Evolutionary conservation across 2,329 filamentous ascomycete species (phyloP).

Genomic region (Sporothrix variecibatus): DNA sequence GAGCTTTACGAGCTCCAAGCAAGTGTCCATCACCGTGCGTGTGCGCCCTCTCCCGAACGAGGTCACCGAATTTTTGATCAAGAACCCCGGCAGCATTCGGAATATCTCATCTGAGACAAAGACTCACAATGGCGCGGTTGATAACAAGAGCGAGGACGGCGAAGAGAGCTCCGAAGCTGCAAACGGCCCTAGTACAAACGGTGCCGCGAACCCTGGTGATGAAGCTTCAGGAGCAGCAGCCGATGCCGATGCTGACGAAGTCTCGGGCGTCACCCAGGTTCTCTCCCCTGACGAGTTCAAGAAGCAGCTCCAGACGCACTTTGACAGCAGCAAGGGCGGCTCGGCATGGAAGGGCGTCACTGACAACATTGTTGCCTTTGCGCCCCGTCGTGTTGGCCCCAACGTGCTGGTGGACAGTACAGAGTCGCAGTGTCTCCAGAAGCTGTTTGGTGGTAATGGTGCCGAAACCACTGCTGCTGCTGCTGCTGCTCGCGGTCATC

Average conservation of each 20-base stretch:
- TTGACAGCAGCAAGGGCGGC: slow-evolving; percentile 62
- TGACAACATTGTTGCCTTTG: slow-evolving; percentile 86
- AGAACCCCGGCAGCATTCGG: slow-evolving; percentile 72
- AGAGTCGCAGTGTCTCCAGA: slow-evolving; percentile 67
- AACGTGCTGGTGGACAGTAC: slow-evolving; percentile 90
- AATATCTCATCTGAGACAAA: slow-evolving; percentile 44
- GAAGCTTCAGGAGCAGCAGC: slow-evolving; percentile 38
- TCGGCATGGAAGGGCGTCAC: slow-evolving; percentile 70
- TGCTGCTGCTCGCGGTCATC: slow-evolving; percentile 31
- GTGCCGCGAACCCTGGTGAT: background rate
- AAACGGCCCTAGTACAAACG: slow-evolving; percentile 43
- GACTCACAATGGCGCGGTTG: slow-evolving; percentile 23
- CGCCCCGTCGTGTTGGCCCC: slow-evolving; percentile 78
- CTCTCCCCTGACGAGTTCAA: slow-evolving; percentile 77
- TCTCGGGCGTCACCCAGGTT: slow-evolving; percentile 59
- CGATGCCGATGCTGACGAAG: slow-evolving; percentile 58
- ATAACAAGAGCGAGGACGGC: background rate
- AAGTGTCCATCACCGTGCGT: slow-evolving; percentile 73
- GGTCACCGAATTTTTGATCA: slow-evolving; percentile 82
- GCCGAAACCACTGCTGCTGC: slow-evolving; percentile 40
- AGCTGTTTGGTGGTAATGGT: slow-evolving; percentile 57
- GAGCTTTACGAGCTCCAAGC: slow-evolving; percentile 78
- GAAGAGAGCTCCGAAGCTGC: slow-evolving; percentile 34
- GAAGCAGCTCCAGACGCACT: slow-evolving; percentile 65
- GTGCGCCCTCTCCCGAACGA: slow-evolving; percentile 75